Conservation (phyloP, 2,329 filamentous ascomycete genomes). For the Helicocarpus griseus region DNA sequence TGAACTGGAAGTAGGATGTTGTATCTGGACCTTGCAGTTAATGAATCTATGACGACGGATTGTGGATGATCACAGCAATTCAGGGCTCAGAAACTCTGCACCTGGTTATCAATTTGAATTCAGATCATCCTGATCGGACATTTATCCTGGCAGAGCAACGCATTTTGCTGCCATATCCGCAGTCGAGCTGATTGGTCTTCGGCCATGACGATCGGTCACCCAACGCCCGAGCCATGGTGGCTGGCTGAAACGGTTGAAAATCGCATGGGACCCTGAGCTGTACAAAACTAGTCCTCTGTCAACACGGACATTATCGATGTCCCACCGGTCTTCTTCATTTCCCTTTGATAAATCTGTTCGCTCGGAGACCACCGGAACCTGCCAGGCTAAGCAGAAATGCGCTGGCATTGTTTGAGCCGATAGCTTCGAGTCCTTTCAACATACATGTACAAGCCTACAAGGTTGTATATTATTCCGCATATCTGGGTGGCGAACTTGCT, state of each 20-base stretch:
- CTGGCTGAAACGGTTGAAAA: conserved; percentile 2
- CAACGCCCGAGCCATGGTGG: neutral
- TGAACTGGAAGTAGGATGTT: too few relatives aligned
- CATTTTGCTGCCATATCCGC: neutral
- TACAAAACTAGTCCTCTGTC: neutral
- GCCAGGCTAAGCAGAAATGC: too few relatives aligned
- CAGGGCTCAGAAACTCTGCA: neutral
- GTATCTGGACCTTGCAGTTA: too few relatives aligned
- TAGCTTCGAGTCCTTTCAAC: too few relatives aligned
- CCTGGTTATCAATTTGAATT: neutral
- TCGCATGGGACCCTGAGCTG: neutral
- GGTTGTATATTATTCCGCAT: too few relatives aligned
- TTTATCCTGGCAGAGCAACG: neutral
- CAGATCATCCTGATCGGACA: neutral
- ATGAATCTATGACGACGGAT: neutral
- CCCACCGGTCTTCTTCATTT: too few relatives aligned
- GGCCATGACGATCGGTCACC: neutral
- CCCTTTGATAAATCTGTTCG: too few relatives aligned
- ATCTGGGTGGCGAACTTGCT: too few relatives aligned
- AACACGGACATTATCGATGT: too few relatives aligned
- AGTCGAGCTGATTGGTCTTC: neutral
- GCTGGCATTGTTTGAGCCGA: too few relatives aligned
- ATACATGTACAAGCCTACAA: too few relatives aligned
- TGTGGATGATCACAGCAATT: neutral
- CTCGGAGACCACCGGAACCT: too few relatives aligned